Conservation (phyloP, 805 yeast genomes). For the Teunomyces funiuensis region DNA sequence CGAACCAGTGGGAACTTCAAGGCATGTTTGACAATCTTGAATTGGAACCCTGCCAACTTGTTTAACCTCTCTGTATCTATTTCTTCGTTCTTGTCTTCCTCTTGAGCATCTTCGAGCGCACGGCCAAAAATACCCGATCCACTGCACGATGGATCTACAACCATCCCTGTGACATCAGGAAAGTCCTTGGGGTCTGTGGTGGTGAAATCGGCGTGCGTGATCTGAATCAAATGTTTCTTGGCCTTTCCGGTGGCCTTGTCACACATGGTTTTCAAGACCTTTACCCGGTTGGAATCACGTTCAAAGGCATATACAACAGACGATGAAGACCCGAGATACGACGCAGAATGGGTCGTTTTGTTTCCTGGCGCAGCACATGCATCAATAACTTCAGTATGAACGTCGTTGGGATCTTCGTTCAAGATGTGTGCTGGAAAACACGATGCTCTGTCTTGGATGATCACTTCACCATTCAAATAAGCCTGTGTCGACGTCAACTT, state of each 20-base stretch:
- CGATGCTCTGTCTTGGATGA: slow-evolving; percentile 94
- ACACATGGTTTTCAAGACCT: slow-evolving; percentile 73
- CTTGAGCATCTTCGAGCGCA: slow-evolving; percentile 52
- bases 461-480: slow-evolving; percentile 73
- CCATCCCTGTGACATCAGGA: slow-evolving; percentile 68
- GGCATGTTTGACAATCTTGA: slow-evolving; percentile 85
- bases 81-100: slow-evolving; percentile 49
- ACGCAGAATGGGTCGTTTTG: slow-evolving; percentile 90
- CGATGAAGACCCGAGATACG: slow-evolving; percentile 44
- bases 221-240: slow-evolving; percentile 41
- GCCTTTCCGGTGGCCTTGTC: slow-evolving; percentile 53
- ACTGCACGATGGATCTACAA: slow-evolving; percentile 96
- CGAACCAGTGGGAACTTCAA: slow-evolving; percentile 73
- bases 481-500: slow-evolving; percentile 65
- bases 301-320: slow-evolving; percentile 79
- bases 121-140: slow-evolving; percentile 98
- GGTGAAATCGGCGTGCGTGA: slow-evolving; percentile 66
- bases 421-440: slow-evolving; percentile 92
- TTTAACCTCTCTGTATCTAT: slow-evolving; percentile 58
- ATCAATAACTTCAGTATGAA: slow-evolving; percentile 70
- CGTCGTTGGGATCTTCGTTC: slow-evolving; percentile 47
- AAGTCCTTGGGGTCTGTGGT: slow-evolving; percentile 56
- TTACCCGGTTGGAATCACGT: slow-evolving; percentile 71
- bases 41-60: slow-evolving; percentile 84
- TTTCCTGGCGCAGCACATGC: slow-evolving; percentile 99